A percentile compares a stretch with the other conserved stretches of the same genome.
phyloP scores from a whole-genome alignment of 805 yeast species.

The Saturnispora bothae region DNA sequence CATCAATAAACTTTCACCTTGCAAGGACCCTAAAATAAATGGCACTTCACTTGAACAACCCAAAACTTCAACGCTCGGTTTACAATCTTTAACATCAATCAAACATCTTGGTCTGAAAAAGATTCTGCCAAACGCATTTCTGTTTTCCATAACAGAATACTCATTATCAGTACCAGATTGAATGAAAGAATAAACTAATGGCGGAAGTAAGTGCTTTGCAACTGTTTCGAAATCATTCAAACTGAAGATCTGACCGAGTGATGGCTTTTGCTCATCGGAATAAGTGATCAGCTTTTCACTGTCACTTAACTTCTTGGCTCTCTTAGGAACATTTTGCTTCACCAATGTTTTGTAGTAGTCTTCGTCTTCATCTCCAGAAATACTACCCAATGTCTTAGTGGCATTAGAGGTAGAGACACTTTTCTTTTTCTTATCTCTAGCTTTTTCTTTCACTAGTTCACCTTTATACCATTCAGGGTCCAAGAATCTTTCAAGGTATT shows the following conservation, averaged over 20 bases:
- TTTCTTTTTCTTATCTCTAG: constrained; percentile 21
- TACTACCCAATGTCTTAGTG: constrained; percentile 23
- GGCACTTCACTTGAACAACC: constrained; percentile 62
- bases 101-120: constrained; percentile 77
- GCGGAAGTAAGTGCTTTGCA: constrained; percentile 63
- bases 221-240: constrained; percentile 77
- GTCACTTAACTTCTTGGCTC: constrained; percentile 18
- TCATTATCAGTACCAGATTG: constrained; percentile 87
- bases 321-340: constrained; percentile 7
- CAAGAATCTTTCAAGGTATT: constrained; percentile 19
- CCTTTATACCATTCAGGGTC: constrained; percentile 27
- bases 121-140: constrained; percentile 72
- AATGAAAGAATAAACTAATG: constrained; percentile 78
- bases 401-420: constrained; percentile 27
- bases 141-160: constrained; percentile 39
- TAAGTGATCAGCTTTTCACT: constrained; percentile 7
- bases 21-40: constrained; percentile 83
- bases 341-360: constrained; percentile 14
- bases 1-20: constrained; percentile 66
- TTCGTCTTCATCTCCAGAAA: not conserved
- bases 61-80: constrained; percentile 52
- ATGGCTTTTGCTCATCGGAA: constrained; percentile 48
- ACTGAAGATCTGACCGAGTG: constrained; percentile 55
- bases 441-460: constrained; percentile 20
- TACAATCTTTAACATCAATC: constrained; percentile 61